phyloP scores from a whole-genome alignment of 192 early-diverging fungal genomes.

The Coemansia sp. region DNA sequence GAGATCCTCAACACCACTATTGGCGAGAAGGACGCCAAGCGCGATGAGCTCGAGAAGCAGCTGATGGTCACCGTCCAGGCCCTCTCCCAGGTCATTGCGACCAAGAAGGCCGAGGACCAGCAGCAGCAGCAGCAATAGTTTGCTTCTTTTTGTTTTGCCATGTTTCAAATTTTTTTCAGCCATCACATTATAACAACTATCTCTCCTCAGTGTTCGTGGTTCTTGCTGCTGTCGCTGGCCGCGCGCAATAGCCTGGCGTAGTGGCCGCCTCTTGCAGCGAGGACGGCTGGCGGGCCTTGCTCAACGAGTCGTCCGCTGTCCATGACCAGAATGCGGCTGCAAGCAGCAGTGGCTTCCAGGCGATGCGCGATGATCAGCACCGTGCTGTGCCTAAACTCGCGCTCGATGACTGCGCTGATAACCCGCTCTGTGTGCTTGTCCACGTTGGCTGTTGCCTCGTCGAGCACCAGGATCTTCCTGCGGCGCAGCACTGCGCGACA shows the following conservation, averaged over 20 bases:
- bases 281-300: conserved; percentile 60
- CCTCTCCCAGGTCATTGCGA: conserved; percentile 49
- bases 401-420: conserved; percentile 59
- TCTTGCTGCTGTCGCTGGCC: not conserved
- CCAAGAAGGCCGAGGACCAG: conserved; percentile 49
- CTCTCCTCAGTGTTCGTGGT: not conserved
- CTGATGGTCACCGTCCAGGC: conserved; percentile 57
- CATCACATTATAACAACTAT: no score
- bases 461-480: conserved; percentile 66
- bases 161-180: no score
- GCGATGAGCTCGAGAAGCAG: conserved; percentile 56
- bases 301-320: conserved; percentile 62
- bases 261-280: conserved; percentile 16
- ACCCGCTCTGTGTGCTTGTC: conserved; percentile 50
- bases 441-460: conserved; percentile 66
- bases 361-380: conserved; percentile 73
- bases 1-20: conserved; percentile 45
- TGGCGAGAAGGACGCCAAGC: conserved; percentile 52
- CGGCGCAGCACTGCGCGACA: conserved; percentile 75
- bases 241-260: conserved; percentile 4
- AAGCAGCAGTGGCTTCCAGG: conserved; percentile 61
- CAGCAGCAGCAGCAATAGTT: conserved; percentile 9
- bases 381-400: conserved; percentile 60
- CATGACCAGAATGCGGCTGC: conserved; percentile 63
- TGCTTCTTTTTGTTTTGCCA: not conserved